Conservation (phyloP, 257 asterid genomes). For the Nicotiana attenuata region DNA sequence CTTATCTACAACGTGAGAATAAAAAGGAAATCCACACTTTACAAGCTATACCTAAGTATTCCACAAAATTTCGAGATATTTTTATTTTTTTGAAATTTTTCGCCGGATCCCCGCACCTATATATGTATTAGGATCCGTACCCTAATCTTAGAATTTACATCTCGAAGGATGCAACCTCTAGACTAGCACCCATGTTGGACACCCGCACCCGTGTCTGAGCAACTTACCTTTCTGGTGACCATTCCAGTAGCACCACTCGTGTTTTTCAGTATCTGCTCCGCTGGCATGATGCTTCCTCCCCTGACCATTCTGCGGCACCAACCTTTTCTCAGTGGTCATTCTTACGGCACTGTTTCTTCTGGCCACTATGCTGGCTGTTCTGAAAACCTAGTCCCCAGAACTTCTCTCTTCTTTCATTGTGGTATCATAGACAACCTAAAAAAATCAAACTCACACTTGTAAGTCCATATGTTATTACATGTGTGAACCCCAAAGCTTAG, state of each 20-base stretch:
- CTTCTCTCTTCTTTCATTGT: neutral
- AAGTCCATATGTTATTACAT: neutral
- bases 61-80: no score
- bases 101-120: no score
- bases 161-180: no score
- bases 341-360: neutral
- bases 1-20: no score
- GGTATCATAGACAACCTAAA: neutral
- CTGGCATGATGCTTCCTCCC: neutral
- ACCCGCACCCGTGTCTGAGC: no score
- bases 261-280: neutral
- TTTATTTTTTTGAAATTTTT: no score
- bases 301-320: neutral
- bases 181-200: no score
- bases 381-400: neutral
- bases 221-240: neutral
- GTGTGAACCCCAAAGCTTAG: neutral
- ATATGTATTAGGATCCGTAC: no score
- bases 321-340: neutral
- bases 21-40: no score
- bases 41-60: no score
- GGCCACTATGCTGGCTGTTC: neutral
- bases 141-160: no score
- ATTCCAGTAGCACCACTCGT: neutral
- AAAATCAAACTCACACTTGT: neutral